Evolutionary conservation across 371 early-diverging fungal species (phyloP).

Genomic region (Nematocida homosporus): DNA sequence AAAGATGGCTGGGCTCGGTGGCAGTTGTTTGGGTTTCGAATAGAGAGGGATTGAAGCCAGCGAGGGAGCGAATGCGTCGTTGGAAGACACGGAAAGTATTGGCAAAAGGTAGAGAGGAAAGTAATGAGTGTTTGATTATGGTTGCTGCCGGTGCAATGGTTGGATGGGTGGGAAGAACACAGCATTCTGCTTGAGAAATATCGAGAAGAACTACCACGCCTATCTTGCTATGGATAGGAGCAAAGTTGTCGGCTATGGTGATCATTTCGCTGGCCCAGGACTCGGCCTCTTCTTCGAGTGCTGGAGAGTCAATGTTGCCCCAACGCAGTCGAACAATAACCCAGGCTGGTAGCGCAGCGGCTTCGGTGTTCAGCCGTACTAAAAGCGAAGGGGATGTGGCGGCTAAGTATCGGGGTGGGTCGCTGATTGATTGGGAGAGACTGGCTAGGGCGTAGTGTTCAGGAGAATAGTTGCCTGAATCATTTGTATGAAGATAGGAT

Average conservation of each 20-base stretch:
- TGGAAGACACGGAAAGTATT: background rate
- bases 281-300: slow-evolving; percentile 15
- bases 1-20: slow-evolving; percentile 10
- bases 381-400: background rate
- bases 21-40: background rate
- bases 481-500: background rate
- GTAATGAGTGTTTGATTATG: background rate
- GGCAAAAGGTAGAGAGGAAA: background rate
- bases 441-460: background rate
- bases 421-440: background rate
- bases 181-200: background rate
- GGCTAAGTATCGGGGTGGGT: background rate
- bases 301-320: slow-evolving; percentile 25
- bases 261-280: slow-evolving; percentile 5
- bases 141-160: background rate
- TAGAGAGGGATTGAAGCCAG: background rate
- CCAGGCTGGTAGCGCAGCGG: slow-evolving; percentile 72
- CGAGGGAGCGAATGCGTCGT: background rate
- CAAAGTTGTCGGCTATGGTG: slow-evolving; percentile 84
- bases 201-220: slow-evolving; percentile 4
- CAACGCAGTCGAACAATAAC: slow-evolving; percentile 2
- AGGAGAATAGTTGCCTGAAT: background rate
- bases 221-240: background rate
- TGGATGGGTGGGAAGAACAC: background rate
- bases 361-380: background rate